phyloP scores from a whole-genome alignment of 2,329 filamentous ascomycete genomes.

The Ceratocystis lukuohia region DNA sequence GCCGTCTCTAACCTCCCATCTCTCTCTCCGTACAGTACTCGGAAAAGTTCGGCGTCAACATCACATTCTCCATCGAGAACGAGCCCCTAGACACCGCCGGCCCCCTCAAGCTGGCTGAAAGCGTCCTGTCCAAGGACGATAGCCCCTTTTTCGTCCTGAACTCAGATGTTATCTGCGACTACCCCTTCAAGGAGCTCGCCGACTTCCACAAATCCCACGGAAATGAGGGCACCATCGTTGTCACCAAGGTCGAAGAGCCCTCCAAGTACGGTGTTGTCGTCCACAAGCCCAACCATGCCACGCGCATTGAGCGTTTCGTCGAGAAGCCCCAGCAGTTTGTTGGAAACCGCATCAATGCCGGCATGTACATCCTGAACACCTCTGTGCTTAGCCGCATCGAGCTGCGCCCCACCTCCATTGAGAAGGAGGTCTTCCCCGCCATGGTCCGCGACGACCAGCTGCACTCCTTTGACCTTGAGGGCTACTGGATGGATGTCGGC shows the following conservation, averaged over 20 bases:
- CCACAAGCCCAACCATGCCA: constrained; percentile 83
- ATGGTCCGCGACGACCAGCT: constrained; percentile 81
- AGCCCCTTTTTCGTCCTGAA: constrained; percentile 96
- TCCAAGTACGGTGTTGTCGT: constrained; percentile 98
- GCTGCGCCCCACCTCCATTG: constrained; percentile 89
- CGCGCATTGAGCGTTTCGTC: constrained; percentile 94
- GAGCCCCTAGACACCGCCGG: constrained; percentile 93
- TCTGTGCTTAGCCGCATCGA: constrained; percentile 84
- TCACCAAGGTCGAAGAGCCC: constrained; percentile 97
- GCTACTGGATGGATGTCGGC: constrained; percentile 99
- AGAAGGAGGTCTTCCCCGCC: constrained; percentile 96
- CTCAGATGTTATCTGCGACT: constrained; percentile 96
- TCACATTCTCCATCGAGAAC: constrained; percentile 91
- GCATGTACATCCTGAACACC: constrained; percentile 95
- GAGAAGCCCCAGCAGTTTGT: constrained; percentile 99
- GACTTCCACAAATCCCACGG: constrained; percentile 89
- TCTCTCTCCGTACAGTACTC: constrained; percentile 50
- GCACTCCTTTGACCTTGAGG: constrained; percentile 91
- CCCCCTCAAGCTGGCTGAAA: constrained; percentile 87
- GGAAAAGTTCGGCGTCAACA: constrained; percentile 81
- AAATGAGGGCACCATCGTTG: constrained; percentile 91
- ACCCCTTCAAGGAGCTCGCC: constrained; percentile 79
- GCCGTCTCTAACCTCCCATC: constrained; percentile 7
- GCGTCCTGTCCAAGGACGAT: constrained; percentile 84
- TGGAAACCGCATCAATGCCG: constrained; percentile 96